Evolutionary conservation across 2,329 filamentous ascomycete genomes (phyloP), one percentile per base, ranked within the genome.

Genomic region (Fusarium mangiferae): DNA sequence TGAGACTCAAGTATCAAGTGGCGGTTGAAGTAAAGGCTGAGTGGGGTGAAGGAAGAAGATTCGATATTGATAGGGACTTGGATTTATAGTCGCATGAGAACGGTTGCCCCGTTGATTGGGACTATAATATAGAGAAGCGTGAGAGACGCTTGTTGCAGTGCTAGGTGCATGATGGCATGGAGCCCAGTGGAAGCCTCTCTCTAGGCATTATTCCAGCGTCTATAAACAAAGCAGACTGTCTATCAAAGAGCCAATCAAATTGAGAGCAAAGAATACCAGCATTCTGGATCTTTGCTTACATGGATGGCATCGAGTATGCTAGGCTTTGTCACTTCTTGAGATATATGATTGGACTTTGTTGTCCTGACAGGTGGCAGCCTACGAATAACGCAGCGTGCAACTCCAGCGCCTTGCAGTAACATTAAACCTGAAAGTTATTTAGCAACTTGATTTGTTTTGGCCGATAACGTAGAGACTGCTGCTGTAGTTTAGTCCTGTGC

Each of bases 211-310:
- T 45, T 22, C 24, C 6, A 36, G 33, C 3, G 15, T 5, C 15
- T 18, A 35, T 18, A n/a, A 48, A 74, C 48, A 74, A 72, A 73
- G 51, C 22, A 60, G 14, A 39, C 13, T 67, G 1, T 26, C n/a
- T 13, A 17, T 67, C 22, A 61, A 68, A 71, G 42, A 22, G 1
- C 71, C 71, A 68, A 68, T 60, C 26, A 57, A 22, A 39, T 11
- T 2, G 3, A 5, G 49, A 15, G 12, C 24, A 57, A 44, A 45
- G 6, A 44, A 26, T 17, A 15, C 10, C n/a, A 24, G 8, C 1
- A 2, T 30, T 8, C 12, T 30, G 14, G 24, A 5, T 13, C 26
- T 51, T 54, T 70, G 39, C 20, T 20, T n/a, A 30, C 13, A 17
- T 7, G n/a, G 0, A 14, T 6, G 1, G 13, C 10, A 0, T 66